Percentiles rank a stretch among this genome's conserved stretches.
These are phyloP conservation scores for Stephania cephalantha DNA, from an alignment of 164 flowering plant genomes.

Conservation along the genomic window DNA sequence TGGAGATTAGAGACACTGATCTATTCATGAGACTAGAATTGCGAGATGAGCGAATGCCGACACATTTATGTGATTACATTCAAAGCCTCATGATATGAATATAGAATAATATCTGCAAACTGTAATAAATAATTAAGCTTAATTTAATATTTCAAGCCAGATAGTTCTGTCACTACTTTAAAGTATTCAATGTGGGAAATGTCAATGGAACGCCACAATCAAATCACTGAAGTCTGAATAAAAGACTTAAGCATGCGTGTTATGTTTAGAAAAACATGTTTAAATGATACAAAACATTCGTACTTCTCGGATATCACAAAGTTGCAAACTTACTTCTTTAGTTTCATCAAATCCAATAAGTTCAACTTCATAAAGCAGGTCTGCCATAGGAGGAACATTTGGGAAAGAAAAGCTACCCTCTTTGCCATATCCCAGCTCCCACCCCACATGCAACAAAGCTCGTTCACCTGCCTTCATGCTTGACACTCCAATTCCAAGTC, in stretches of 20 bases:
- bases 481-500: constrained; percentile 72
- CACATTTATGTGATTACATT: too few relatives aligned
- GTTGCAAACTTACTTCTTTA: constrained; percentile 60
- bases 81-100: too few relatives aligned
- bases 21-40: too few relatives aligned
- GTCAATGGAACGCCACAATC: neutral
- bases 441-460: constrained; percentile 77
- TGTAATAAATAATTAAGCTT: too few relatives aligned
- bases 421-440: constrained; percentile 93
- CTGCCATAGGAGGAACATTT: constrained; percentile 95
- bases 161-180: neutral
- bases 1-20: too few relatives aligned
- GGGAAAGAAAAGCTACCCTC: constrained; percentile 98
- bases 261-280: neutral
- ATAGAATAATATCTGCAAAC: too few relatives aligned
- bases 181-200: neutral
- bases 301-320: neutral
- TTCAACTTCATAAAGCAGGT: constrained; percentile 87
- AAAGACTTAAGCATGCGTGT: neutral
- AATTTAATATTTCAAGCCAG: neutral
- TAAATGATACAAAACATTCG: neutral
- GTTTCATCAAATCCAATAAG: constrained; percentile 95
- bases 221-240: neutral
- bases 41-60: too few relatives aligned
- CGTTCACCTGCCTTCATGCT: constrained; percentile 92